Conservation (phyloP, 2,329 filamentous ascomycete genomes). For the Claviceps purpurea region DNA sequence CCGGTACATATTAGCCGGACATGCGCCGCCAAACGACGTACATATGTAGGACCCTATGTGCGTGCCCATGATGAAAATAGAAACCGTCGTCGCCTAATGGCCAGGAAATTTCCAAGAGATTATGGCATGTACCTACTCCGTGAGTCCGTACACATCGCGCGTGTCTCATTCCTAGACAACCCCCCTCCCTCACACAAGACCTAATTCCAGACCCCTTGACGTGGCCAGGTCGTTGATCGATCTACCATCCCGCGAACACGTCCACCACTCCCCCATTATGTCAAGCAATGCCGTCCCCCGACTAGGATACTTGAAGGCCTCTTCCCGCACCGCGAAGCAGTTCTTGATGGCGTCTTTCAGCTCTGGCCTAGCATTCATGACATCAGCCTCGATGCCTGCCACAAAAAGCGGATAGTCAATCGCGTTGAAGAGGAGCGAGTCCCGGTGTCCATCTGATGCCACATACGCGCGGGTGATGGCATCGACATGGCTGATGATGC, state of each 20-base stretch:
- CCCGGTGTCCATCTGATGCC: neutral
- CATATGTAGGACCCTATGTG: too few relatives aligned
- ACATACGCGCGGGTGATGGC: neutral
- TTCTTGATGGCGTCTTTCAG: conserved; percentile 1
- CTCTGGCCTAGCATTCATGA: neutral
- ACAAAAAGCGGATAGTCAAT: conserved; percentile 2
- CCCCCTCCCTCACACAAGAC: neutral
- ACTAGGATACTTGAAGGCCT: conserved; percentile 1
- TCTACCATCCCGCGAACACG: neutral
- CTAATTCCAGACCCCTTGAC: neutral
- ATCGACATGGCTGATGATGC: conserved; percentile 2
- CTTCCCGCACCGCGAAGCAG: neutral
- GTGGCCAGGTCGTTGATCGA: neutral
- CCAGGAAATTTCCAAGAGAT: too few relatives aligned
- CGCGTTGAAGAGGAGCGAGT: conserved; percentile 3
- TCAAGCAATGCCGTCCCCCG: neutral
- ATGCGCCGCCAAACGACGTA: too few relatives aligned
- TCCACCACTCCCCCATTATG: conserved; percentile 2
- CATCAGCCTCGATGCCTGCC: neutral
- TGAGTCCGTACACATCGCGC: too few relatives aligned
- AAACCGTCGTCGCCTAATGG: too few relatives aligned
- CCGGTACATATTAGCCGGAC: too few relatives aligned
- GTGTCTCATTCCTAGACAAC: too few relatives aligned
- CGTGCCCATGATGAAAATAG: too few relatives aligned
- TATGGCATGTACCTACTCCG: too few relatives aligned